A percentile compares a stretch with the other conserved stretches of the same genome.
Conservation (phyloP, 805 yeast genomes). For the Candida nanaspora region DNA sequence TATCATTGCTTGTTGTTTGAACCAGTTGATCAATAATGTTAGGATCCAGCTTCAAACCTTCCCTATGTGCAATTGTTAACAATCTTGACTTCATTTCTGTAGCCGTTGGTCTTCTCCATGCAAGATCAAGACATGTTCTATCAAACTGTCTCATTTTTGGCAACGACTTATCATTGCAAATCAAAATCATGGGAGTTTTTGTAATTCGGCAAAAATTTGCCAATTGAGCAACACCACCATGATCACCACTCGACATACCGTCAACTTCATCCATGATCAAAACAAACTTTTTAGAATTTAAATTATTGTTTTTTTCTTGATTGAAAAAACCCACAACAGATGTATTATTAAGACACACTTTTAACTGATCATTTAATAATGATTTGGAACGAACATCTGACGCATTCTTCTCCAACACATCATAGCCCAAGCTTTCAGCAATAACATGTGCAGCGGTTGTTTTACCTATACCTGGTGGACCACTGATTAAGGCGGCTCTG, state of each 20-base stretch:
- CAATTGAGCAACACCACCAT: constrained; percentile 96
- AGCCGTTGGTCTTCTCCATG: constrained; percentile 86
- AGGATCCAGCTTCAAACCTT: constrained; percentile 73
- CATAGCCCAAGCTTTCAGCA: constrained; percentile 64
- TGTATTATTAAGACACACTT: constrained; percentile 68
- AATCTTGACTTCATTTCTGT: constrained; percentile 73
- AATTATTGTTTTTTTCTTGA: constrained; percentile 15
- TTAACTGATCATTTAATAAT: constrained; percentile 59
- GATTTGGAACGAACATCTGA: constrained; percentile 87
- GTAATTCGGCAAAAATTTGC: constrained; percentile 83
- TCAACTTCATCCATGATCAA: constrained; percentile 98
- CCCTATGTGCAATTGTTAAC: constrained; percentile 85
- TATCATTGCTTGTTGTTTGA: constrained; percentile 80
- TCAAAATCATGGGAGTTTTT: constrained; percentile 81
- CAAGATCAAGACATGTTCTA: constrained; percentile 67
- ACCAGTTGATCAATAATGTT: constrained; percentile 77
- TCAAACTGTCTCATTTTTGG: constrained; percentile 98
- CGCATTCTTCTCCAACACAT: constrained; percentile 72
- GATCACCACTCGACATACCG: constrained; percentile 98
- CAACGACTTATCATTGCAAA: constrained; percentile 85
- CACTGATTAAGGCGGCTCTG: constrained; percentile 81
- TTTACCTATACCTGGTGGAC: constrained; percentile 84
- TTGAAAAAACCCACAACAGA: constrained; percentile 76
- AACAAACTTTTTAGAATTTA: constrained; percentile 55
- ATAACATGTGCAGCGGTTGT: constrained; percentile 76